These are phyloP conservation scores for Trichoderma sp. DNA, from an alignment of 2,329 filamentous ascomycete genomes.

Conservation along the genomic window DNA sequence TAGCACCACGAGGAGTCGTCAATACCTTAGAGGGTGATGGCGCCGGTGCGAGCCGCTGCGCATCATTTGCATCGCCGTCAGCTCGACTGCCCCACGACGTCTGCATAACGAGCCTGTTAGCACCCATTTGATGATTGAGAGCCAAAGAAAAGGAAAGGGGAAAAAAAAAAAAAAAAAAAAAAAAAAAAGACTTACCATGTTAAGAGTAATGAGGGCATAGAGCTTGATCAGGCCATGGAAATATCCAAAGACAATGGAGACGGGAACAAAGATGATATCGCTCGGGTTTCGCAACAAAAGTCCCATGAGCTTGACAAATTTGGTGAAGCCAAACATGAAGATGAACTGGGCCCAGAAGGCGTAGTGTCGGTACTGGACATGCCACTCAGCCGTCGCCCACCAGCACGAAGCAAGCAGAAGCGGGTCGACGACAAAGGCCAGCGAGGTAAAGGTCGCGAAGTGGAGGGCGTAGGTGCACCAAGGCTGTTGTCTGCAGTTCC, in stretches of 20 bases:
- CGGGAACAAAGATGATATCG: conserved; percentile 76
- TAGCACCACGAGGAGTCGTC: conserved; percentile 47
- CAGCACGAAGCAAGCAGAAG: conserved; percentile 69
- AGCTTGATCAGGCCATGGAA: conserved; percentile 92
- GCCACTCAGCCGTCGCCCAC: conserved; percentile 66
- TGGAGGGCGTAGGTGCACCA: conserved; percentile 95
- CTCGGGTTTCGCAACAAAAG: conserved; percentile 82
- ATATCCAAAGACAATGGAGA: conserved; percentile 90
- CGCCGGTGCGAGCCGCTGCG: conserved; percentile 62
- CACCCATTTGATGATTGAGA: not conserved
- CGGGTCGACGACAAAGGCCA: conserved; percentile 78
- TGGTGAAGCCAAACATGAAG: conserved; percentile 82
- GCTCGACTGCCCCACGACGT: conserved; percentile 95
- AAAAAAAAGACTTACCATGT: conserved; percentile 64
- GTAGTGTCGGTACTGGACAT: conserved; percentile 51
- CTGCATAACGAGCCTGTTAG: conserved; percentile 47
- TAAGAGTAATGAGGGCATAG: conserved; percentile 79
- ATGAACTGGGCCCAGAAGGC: conserved; percentile 64
- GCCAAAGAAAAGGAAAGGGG: not conserved
- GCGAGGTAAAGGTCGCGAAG: conserved; percentile 87
- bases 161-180: not conserved
- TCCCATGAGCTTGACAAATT: conserved; percentile 86
- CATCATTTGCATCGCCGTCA: conserved; percentile 84
- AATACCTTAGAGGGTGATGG: conserved; percentile 46
- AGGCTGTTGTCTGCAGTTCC: conserved; percentile 69